Evolutionary conservation across 1,284 basidiomycete genomes (phyloP), one percentile per base, ranked within the genome.

Genomic region (Ceratobasidium theobromae): DNA sequence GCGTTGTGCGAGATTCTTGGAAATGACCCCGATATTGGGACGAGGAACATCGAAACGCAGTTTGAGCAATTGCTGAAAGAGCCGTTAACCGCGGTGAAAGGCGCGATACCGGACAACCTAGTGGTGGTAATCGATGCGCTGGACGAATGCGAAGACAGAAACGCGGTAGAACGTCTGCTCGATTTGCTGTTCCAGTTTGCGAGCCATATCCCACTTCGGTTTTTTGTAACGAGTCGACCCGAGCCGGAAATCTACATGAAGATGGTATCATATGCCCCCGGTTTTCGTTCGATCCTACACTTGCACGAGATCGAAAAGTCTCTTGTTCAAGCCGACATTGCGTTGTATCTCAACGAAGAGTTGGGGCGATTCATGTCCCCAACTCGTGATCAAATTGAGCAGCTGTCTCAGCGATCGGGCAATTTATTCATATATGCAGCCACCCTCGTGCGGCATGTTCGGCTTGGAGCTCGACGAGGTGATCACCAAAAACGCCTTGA

Each of bases 111-210:
- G 1, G 25, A 18, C 16, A 40, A 30, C 2, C 32, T 38, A 3
- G 57, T 60, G 2, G 57, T 60, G 8, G 45, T 49, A 21, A 60
- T 60, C 11, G 57, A 60, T 38, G 57, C 57, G n/a, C 45, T 60
- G 57, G 57, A 60, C 32, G 57, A 60, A 18, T 60, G 57, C 57
- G 30, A 46, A 9, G 30, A 38, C 27, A 4, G 3, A 12, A 16
- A n/a, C 3, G 45, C n/a, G 2, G 45, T 21, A n/a, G 23, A 32
- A 16, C 4, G 25, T 14, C 6, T 60, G 8, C 45, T 60, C 11
- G n/a, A 25, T 4, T 12, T 33, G 8, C 57, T 60, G 16, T 14
- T 49, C 28, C 4, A 18, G 14, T 6, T 16, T 5, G 45, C 57
- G 21, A n/a, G 30, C 3, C 14, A 35, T 23, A 9, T 60, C 18